Percentiles rank a stretch among this genome's conserved stretches.
phyloP scores from a whole-genome alignment of 345 rosid species.

The Psidium friedrichsthalianum region DNA sequence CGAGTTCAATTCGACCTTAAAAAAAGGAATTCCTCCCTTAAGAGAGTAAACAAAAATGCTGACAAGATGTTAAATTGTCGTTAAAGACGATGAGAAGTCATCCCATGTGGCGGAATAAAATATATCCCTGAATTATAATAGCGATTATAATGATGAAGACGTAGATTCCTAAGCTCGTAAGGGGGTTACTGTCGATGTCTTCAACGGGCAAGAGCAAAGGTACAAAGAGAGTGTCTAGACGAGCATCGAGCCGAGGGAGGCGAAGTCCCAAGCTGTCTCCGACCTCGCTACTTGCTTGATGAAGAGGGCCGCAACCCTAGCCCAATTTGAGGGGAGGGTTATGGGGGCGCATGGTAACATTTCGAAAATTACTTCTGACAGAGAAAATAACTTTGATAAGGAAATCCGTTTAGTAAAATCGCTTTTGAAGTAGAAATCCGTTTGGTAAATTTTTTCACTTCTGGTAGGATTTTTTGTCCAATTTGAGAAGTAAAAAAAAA shows the following conservation, averaged over 20 bases:
- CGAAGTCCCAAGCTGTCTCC: neutral
- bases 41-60: neutral
- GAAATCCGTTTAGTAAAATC: too few relatives aligned
- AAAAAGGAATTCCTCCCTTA: neutral
- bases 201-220: neutral
- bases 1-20: too few relatives aligned
- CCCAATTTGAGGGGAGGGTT: neutral
- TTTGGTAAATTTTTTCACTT: too few relatives aligned
- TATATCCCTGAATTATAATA: neutral
- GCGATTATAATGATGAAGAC: fast-evolving
- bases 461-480: too few relatives aligned
- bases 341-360: too few relatives aligned
- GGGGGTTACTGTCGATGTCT: neutral
- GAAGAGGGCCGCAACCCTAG: neutral
- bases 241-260: fast-evolving
- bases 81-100: fast-evolving
- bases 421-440: too few relatives aligned
- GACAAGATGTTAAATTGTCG: neutral
- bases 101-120: fast-evolving
- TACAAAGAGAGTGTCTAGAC: neutral
- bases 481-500: too few relatives aligned
- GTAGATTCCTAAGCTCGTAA: neutral
- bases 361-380: too few relatives aligned
- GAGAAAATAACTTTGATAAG: too few relatives aligned
- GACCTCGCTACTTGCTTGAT: neutral